These are phyloP conservation scores for Fusarium guadeloupense DNA, from an alignment of 2,329 filamentous ascomycete species.

Conservation along the genomic window DNA sequence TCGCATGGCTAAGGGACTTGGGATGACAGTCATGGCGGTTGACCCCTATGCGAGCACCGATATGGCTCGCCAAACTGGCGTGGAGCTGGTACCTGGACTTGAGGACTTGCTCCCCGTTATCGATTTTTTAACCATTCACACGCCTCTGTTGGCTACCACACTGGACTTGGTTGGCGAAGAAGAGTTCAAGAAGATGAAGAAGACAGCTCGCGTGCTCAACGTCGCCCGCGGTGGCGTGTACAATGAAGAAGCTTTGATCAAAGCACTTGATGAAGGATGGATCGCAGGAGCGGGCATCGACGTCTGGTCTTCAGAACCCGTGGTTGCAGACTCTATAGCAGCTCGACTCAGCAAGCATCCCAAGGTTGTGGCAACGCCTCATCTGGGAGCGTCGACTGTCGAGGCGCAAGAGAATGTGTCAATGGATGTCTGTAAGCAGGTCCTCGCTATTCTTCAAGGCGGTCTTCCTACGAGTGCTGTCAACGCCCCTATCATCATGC, in stretches of 20 bases:
- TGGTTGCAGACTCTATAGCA: conserved; percentile 63
- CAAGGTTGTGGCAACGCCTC: conserved; percentile 79
- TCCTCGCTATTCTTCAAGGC: conserved; percentile 76
- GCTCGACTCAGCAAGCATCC: conserved; percentile 72
- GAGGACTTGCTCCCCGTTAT: conserved; percentile 69
- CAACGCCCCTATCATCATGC: conserved; percentile 82
- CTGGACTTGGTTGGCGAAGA: conserved; percentile 74
- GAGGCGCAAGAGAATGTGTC: conserved; percentile 88
- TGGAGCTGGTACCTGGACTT: conserved; percentile 67
- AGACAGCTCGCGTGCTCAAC: conserved; percentile 77
- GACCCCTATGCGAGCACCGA: conserved; percentile 81
- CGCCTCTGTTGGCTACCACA: conserved; percentile 80
- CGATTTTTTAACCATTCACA: conserved; percentile 85
- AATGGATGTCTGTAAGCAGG: conserved; percentile 83
- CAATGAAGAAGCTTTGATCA: conserved; percentile 77
- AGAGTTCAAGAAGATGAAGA: conserved; percentile 77
- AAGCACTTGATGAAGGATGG: conserved; percentile 73
- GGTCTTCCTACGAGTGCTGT: conserved; percentile 79
- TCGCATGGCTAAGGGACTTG: conserved; percentile 78
- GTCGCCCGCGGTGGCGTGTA: conserved; percentile 84
- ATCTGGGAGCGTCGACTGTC: conserved; percentile 80
- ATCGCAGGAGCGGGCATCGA: conserved; percentile 83
- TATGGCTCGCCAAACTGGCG: conserved; percentile 74
- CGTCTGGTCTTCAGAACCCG: conserved; percentile 81
- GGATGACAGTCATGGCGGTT: conserved; percentile 78